Percentiles rank a stretch among this genome's conserved stretches.
phyloP scores from a whole-genome alignment of 129 eudicot genomes.

The Flaveria linearis region DNA sequence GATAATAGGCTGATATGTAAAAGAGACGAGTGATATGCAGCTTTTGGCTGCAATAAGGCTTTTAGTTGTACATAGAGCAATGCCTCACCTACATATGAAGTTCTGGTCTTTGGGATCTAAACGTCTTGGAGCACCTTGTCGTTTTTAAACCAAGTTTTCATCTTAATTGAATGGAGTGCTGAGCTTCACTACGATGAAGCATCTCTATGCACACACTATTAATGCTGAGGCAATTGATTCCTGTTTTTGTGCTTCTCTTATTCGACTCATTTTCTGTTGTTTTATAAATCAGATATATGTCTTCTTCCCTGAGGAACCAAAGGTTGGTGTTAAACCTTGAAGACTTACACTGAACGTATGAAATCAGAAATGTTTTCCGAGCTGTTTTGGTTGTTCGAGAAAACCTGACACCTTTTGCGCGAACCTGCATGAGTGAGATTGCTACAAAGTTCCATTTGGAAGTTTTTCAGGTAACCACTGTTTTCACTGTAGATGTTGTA shows the following conservation, averaged over 20 bases:
- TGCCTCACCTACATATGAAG: too few relatives aligned
- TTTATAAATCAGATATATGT: constrained; percentile 59
- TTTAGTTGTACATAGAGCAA: too few relatives aligned
- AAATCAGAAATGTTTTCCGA: constrained; percentile 71
- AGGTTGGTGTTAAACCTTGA: constrained; percentile 85
- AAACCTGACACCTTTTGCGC: constrained; percentile 75
- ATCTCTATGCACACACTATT: background rate
- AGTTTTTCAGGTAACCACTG: constrained; percentile 69
- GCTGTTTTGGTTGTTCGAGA: constrained; percentile 76
- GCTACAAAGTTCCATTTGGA: constrained; percentile 73
- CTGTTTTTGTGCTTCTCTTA: background rate
- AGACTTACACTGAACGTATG: constrained; percentile 74
- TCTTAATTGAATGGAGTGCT: background rate
- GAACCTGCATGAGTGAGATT: constrained; percentile 62
- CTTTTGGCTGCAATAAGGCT: too few relatives aligned
- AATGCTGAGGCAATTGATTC: background rate
- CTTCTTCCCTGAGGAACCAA: constrained; percentile 80
- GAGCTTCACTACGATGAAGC: background rate
- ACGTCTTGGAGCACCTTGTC: too few relatives aligned
- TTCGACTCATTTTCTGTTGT: background rate
- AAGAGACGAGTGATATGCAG: too few relatives aligned
- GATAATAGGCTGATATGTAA: too few relatives aligned
- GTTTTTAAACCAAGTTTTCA: background rate
- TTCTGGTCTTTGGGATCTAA: too few relatives aligned
- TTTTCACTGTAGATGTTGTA: background rate